These are phyloP conservation scores for Trifolium repens DNA, from an alignment of 306 rosid genomes.

Conservation along the genomic window DNA sequence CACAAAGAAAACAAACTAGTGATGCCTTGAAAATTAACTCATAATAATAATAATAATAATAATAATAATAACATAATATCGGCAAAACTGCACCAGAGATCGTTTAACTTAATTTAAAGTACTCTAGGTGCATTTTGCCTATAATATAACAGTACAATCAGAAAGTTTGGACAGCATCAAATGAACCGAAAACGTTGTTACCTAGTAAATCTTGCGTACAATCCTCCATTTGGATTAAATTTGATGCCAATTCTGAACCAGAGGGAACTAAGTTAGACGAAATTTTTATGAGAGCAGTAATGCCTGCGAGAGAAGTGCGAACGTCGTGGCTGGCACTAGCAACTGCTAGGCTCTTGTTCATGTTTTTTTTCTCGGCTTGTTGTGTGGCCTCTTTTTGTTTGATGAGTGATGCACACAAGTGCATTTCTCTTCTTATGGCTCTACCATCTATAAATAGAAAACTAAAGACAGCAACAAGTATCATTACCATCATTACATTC, in stretches of 20 bases:
- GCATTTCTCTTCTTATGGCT: conserved; percentile 55
- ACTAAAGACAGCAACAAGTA: conserved; percentile 33
- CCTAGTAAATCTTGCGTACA: conserved; percentile 70
- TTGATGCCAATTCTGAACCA: conserved; percentile 53
- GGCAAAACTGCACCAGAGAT: no score
- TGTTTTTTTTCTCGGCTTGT: conserved; percentile 71
- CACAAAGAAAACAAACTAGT: conserved; percentile 8
- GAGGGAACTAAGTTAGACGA: conserved; percentile 41
- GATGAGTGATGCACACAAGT: conserved; percentile 55
- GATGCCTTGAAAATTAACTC: no score
- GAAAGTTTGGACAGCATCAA: background rate
- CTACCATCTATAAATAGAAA: conserved; percentile 39
- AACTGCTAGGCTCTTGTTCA: conserved; percentile 71
- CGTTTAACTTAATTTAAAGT: no score
- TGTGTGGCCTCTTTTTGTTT: conserved; percentile 73
- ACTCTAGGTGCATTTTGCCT: no score
- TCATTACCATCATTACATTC: conserved; percentile 35
- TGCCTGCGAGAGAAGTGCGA: conserved; percentile 65
- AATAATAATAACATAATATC: no score
- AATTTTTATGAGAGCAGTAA: conserved; percentile 63
- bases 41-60: no score
- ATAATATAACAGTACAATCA: background rate
- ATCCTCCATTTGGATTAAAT: conserved; percentile 59
- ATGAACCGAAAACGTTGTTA: conserved; percentile 33
- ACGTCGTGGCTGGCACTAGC: conserved; percentile 72